Conservation (phyloP, 106 monocot genomes). For the Cymbidium sinense region DNA sequence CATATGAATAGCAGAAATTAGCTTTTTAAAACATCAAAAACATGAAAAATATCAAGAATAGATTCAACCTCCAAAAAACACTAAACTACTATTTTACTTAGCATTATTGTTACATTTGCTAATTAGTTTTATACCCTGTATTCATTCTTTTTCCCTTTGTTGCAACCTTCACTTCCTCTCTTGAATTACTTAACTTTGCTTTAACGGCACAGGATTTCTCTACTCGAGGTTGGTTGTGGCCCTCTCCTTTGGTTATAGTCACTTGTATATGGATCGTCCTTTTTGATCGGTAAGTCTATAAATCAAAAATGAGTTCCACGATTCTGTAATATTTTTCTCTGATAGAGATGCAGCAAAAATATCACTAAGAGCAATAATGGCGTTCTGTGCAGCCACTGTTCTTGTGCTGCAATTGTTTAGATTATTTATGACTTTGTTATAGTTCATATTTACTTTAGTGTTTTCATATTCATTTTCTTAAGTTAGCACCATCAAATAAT, state of each 20-base stretch:
- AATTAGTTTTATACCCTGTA: background rate
- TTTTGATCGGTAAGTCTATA: background rate
- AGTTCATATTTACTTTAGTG: background rate
- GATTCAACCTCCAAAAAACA: no score
- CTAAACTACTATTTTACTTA: background rate
- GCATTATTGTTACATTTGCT: background rate
- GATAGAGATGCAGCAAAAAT: background rate
- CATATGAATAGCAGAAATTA: no score
- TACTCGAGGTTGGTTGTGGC: background rate
- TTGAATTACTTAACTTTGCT: background rate
- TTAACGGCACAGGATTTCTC: conserved; percentile 4
- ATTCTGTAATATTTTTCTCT: background rate
- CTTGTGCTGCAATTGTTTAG: background rate
- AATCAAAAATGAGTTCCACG: background rate
- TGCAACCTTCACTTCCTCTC: background rate
- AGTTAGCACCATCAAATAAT: background rate
- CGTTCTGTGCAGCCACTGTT: background rate
- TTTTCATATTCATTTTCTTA: background rate
- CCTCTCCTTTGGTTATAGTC: background rate
- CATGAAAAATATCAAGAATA: no score
- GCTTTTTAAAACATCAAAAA: no score
- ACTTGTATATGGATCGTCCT: conserved; percentile 5
- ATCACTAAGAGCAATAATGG: background rate
- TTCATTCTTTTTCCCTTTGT: background rate
- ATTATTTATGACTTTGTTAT: conserved; percentile 3